Base-by-base conservation (phyloP, 1,139 yeast species). In the Hyphopichia pseudoburtonii region DNA sequence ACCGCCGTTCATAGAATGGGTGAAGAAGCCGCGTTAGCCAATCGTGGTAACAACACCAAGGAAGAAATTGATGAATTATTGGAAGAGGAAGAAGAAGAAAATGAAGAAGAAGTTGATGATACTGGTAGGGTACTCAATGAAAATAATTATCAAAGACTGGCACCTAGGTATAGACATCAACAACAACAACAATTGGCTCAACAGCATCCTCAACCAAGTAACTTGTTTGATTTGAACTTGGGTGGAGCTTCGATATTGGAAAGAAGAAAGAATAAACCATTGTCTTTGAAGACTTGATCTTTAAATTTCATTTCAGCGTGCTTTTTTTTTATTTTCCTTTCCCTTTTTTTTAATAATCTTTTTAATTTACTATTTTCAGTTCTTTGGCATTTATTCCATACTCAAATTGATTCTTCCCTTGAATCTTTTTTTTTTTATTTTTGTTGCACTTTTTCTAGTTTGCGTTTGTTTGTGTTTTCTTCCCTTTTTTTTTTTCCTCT, bases 1-100 rank as follows among this genome's bases (percentile, higher is more conserved):
- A 82, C 94, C 41, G 97, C 97, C 0, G 95, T 92, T 7, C 96
- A 89, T 57, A 81, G 98, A 60, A 80, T 80, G 72, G 96, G 90
- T 28, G 96, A 87, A 62, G 97, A 88, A 54, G 83, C 82, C 17
- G 76, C 80, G 2, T 63, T 80, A 32, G 58, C 68, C 17, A 60
- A 64, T 33, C 64, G 58, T 35, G 57, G 56, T 28, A 17, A 31
- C 4, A 46, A 47, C 22, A 21, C 17, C 5, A 49, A 56, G 10
- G 45, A 46, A 17, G 51, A 52, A 23, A 51, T 59, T 42, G 47
- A 55, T 32, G 58, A 62, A 35, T 56, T 60, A 23, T 53, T 64
- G 35, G 72, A 62, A 35, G 75, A 68, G 44, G 74, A 67, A 36
- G 72, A 60, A 42, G 71, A 63, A 35, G 66, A 63, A 28, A 43